phyloP scores from a whole-genome alignment of 2,329 filamentous ascomycete genomes.

The Botrytis byssoidea region DNA sequence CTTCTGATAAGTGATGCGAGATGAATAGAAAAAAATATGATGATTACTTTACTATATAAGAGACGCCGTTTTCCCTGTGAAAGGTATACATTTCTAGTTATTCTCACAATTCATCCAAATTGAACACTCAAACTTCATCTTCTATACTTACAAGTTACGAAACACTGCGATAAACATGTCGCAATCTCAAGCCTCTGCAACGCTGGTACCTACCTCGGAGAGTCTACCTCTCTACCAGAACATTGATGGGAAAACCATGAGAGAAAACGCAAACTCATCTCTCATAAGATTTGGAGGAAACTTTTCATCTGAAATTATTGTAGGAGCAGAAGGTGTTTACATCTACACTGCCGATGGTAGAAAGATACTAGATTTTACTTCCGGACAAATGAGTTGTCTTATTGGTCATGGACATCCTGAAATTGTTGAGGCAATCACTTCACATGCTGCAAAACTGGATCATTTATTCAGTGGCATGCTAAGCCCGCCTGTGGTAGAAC shows the following conservation, averaged over 20 bases:
- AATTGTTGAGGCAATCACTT: constrained; percentile 52
- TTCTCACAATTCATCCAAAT: neutral
- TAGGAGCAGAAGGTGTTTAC: constrained; percentile 29
- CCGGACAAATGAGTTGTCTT: constrained; percentile 59
- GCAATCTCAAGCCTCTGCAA: neutral
- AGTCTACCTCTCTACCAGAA: constrained; percentile 21
- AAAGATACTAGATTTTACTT: constrained; percentile 57
- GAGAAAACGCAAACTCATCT: constrained; percentile 21
- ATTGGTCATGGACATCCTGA: constrained; percentile 59
- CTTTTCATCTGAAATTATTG: constrained; percentile 30
- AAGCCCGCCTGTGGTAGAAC: constrained; percentile 54
- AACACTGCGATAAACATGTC: neutral
- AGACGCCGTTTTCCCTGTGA: neutral
- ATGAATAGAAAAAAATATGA: neutral
- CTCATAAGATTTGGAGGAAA: constrained; percentile 29
- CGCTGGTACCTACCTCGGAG: neutral
- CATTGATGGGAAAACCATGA: constrained; percentile 24
- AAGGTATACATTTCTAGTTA: neutral
- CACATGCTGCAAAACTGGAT: constrained; percentile 52
- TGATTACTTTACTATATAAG: neutral
- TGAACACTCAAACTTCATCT: neutral
- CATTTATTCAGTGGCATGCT: constrained; percentile 61
- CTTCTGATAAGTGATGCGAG: neutral
- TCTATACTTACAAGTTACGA: neutral
- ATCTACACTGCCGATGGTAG: constrained; percentile 46